Evolutionary conservation across 148 eudicot genomes (phyloP).

Genomic region (Persicaria tinctoria): DNA sequence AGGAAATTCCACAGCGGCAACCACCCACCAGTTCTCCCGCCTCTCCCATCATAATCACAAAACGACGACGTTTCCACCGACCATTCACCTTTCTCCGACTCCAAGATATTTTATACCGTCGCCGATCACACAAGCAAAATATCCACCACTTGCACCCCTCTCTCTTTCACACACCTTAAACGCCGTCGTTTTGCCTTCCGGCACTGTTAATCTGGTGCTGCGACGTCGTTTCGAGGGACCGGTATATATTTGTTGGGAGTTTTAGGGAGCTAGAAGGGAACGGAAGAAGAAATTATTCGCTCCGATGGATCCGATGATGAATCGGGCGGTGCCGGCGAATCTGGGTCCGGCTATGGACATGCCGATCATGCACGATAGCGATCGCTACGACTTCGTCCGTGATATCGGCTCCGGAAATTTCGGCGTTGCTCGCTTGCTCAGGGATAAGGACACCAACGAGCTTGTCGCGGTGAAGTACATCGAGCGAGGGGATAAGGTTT

Average conservation of each 20-base stretch:
- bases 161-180: background rate
- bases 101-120: background rate
- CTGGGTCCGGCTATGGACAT: conserved; percentile 16
- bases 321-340: conserved; percentile 7
- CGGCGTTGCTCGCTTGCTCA: conserved; percentile 43
- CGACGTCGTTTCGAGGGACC: background rate
- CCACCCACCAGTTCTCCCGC: background rate
- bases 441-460: conserved; percentile 34
- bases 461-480: conserved; percentile 49
- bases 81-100: conserved; percentile 5
- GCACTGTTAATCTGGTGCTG: background rate
- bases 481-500: conserved; percentile 43
- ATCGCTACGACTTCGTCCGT: conserved; percentile 17
- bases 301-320: conserved; percentile 15
- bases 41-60: background rate
- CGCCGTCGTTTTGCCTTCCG: conserved; percentile 4
- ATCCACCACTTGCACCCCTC: background rate
- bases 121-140: conserved; percentile 6
- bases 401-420: conserved; percentile 51
- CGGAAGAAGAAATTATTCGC: background rate
- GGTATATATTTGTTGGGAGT: background rate
- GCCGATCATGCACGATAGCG: conserved; percentile 23
- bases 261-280: background rate
- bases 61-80: conserved; percentile 8
- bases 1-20: background rate